Evolutionary conservation across 192 early-diverging fungal species (phyloP), one percentile per base, ranked within the genome.

Genomic region (Coemansia sp.): DNA sequence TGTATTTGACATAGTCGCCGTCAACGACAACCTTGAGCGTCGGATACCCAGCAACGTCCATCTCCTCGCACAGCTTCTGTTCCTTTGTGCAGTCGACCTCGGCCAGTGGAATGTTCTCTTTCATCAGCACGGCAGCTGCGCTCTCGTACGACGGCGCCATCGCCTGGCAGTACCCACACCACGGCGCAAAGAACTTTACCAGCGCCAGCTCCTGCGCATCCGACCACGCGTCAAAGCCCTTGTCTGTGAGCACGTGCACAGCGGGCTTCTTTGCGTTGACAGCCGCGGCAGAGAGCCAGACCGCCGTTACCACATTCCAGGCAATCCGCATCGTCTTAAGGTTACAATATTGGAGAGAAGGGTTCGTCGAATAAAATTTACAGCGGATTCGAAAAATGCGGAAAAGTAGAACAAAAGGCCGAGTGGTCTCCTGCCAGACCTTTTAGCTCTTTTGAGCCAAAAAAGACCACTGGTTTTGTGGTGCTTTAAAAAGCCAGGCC

Each of bases 41-140:
- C 25, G 95, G 95, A 82, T 89, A 97, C 33, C 95, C 96, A 57
- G 79, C 53, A 46, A 98, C 80, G 14, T 84, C 86, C 46, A 89
- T 70, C 43, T 90, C 84, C 35, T 86, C 81, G 79, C 96, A 98
- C 32, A 94, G 59, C 16, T 83, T 83, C 24, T 81, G 68, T 59
- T 97, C 88, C n/a, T 79, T 83, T 4, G 92, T 95, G 84, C 96
- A 98, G 81, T 98, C 95, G 10, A 98, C 92, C 76, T 98, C 95
- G 69, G 93, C 95, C 58, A 98, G 62, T 31, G 85, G 81, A 58
- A 95, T 85, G 18, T 72, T 77, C 44, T 82, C 72, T 21, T 79
- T 61, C 82, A 94, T 91, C 63, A 98, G 83, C 46, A 77, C 60
- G 18, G 88, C 87, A 54, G 95, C 96, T 51, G 96, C 95, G 40